Evolutionary conservation across 345 rosid genomes (phyloP).

Genomic region (Eucalyptus cloeziana): DNA sequence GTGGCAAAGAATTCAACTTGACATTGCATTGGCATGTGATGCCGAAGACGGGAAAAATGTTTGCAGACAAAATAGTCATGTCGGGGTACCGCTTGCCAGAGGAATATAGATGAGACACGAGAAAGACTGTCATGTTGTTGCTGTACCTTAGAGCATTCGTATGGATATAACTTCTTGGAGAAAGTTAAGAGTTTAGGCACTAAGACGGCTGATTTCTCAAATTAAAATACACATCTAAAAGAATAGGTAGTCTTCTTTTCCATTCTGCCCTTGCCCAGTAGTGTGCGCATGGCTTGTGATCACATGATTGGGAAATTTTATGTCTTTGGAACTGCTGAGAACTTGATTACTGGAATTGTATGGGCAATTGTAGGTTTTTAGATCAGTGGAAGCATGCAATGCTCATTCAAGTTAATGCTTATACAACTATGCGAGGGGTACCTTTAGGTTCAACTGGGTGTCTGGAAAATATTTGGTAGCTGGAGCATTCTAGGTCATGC

Average conservation of each 20-base stretch:
- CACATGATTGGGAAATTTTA: background rate
- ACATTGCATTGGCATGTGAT: slow-evolving; percentile 94
- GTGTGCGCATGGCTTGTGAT: background rate
- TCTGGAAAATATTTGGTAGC: background rate
- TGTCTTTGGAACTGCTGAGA: background rate
- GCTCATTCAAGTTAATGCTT: background rate
- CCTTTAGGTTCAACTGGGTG: background rate
- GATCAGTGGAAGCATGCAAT: background rate
- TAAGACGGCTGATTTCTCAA: background rate
- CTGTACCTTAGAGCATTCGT: background rate
- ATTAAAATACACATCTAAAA: background rate
- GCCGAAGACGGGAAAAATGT: slow-evolving; percentile 96
- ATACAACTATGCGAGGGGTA: background rate
- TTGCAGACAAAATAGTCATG: slow-evolving; percentile 61
- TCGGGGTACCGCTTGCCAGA: slow-evolving; percentile 69
- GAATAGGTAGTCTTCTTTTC: background rate
- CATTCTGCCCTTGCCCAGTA: background rate
- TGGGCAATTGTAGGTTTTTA: background rate
- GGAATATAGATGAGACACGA: slow-evolving; percentile 44
- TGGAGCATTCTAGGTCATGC: background rate
- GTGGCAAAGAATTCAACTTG: slow-evolving; percentile 74
- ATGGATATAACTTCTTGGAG: background rate
- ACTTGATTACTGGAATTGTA: background rate
- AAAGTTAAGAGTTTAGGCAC: background rate
- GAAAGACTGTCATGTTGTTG: background rate